Percentiles rank a stretch among this genome's conserved stretches.
Evolutionary conservation across 352 stramenopile genomes (phyloP).

Genomic region (Phytophthora citrophthora): DNA sequence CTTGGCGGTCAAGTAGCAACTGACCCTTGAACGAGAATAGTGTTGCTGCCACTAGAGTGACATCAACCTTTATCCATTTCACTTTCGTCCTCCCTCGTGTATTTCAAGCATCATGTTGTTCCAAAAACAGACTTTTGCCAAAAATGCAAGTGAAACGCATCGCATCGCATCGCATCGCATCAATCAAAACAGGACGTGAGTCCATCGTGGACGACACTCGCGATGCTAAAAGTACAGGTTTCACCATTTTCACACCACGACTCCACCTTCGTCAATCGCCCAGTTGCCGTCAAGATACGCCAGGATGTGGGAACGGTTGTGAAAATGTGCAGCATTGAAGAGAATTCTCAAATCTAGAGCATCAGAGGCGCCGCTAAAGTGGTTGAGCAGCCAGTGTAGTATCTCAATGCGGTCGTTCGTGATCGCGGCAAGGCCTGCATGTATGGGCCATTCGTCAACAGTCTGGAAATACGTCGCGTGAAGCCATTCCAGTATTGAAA

Average conservation of each 20-base stretch:
- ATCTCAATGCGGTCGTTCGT: constrained; percentile 30
- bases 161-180: no score
- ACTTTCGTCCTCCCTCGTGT: background rate
- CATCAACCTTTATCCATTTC: constrained; percentile 26
- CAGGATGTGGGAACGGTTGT: constrained; percentile 31
- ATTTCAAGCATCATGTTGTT: constrained; percentile 3
- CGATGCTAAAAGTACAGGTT: no score
- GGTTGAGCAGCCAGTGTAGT: constrained; percentile 31
- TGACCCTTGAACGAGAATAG: constrained; percentile 25
- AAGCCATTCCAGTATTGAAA: constrained; percentile 37
- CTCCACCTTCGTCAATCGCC: constrained; percentile 3
- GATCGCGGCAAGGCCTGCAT: constrained; percentile 28
- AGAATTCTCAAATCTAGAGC: constrained; percentile 22
- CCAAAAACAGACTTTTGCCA: no score
- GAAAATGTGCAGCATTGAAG: constrained; percentile 19
- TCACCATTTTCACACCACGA: no score
- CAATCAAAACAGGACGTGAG: no score
- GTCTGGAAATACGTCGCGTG: background rate
- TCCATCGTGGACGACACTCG: no score
- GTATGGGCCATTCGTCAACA: constrained; percentile 22
- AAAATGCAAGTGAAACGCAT: background rate
- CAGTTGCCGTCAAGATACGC: constrained; percentile 30
- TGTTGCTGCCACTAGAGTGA: constrained; percentile 17
- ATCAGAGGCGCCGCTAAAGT: background rate
- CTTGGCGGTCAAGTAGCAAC: background rate